Base-by-base conservation (phyloP, 805 yeast genomes). In the Sugiyamaella boreocaroliniensis region DNA sequence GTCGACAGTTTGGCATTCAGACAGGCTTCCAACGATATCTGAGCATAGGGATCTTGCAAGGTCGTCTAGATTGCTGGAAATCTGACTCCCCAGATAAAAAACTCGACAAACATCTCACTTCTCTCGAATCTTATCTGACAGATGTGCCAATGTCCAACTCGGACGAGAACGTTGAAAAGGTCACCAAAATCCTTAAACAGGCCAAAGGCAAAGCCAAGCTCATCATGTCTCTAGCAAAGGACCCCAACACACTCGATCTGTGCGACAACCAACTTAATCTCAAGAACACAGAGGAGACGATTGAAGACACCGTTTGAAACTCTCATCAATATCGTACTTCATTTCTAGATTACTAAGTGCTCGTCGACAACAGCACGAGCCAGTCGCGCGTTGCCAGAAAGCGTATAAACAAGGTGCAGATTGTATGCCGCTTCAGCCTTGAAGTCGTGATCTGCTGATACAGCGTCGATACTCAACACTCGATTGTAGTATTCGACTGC, bases 391-490 rank as follows among this genome's bases (percentile, higher is more conserved):
- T 90, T 90, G 4, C 95, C 95, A 64, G 83, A 83, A 58, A 78
- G 73, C 53, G 81, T 82, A 68, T 88, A 92, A 20, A 92, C 85
- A 61, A 84, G 74, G 32, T 82, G 76, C 59, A 89, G 70, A 63
- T 92, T 92, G 64, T 90, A 89, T 1, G 97, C 97, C 0, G 97
- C 86, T 58, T 88, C 96, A 58, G 72, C 70, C 66, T 77, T 81
- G 55, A 90, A 63, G 64, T 84, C 87, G 47, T 77, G 80, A 47
- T 79, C 82, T 12, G 64, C 66, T n/a, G 76, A 76, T 8, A 64
- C 58, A 29, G 71, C 72, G 1, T 19, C 40, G 47, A 66, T 69
- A 32, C 56, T 65, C 45, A 89, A 67, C 1, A 86, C 97, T 51
- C 75, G 77, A 43, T 85, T 78, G 65, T 93, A 93, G 62, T 83